Evolutionary conservation across 768 basidiomycete genomes (phyloP), one percentile per base, ranked within the genome.

Genomic region (Fibroporia radiculosa): DNA sequence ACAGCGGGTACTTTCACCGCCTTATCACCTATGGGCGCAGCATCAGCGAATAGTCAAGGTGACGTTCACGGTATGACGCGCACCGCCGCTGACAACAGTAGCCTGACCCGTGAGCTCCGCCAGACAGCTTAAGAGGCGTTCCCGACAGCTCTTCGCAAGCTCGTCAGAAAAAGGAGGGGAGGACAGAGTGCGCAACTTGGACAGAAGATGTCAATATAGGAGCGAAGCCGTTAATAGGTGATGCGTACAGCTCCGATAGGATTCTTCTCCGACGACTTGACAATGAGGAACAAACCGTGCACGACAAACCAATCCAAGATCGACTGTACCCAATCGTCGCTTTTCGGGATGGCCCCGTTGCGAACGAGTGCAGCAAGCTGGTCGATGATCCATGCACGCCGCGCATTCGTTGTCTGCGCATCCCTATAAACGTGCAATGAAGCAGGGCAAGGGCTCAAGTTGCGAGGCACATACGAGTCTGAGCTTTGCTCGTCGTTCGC

Each of bases 311-410:
- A 96, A 48, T 93, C 80, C 22, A 98, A 69, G 43, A 93, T 66
- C 10, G 70, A 66, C 44, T 74, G 70, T 16, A 93, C 69, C 82
- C 90, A 92, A 27, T 70, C 71, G 58, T 95, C 92, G 33, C 73
- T 71, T 58, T 88, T 92, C 3, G 84, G 87, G 37, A 93, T 75
- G 1, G 78, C 73, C 11, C 80, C 78, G 57, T 91, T 93, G 32
- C 82, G 82, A 51, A 93, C 68, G 24, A 96, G 76, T 3, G 77
- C 73, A 12, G 75, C 70, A 16, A 96, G 69, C 63, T 98, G 95
- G 37, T 96, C 92, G 39, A 87, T 73, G 25, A 89, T 78, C 95
- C 95, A 99, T 22, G 63, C 61, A 45, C 92, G 69, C 44, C 81
- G 73, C 2, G 74, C 67, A 48, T 79, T 77, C 20, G 77, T 64